Evolutionary conservation across 164 flowering plant genomes (phyloP).

Genomic region (Pachysandra terminalis): DNA sequence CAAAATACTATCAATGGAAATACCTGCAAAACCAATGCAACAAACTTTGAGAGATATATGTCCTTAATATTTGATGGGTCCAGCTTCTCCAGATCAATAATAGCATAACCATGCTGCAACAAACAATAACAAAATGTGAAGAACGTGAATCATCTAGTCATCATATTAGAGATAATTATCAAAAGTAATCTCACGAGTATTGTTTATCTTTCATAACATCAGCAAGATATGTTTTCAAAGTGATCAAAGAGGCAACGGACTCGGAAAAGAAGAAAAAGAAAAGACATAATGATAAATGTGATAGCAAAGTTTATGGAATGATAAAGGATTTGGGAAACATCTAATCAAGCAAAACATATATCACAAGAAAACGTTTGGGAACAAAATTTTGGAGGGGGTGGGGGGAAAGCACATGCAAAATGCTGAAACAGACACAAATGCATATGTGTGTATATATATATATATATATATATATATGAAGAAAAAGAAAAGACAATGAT

Average conservation of each 20-base stretch:
- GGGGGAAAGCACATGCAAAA: too few species aligned
- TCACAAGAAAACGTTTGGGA: background rate
- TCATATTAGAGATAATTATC: background rate
- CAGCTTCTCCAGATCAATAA: constrained; percentile 59
- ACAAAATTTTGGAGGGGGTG: too few species aligned
- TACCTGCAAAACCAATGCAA: constrained; percentile 75
- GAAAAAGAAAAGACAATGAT: background rate
- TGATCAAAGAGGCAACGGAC: background rate
- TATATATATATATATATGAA: too few species aligned
- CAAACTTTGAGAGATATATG: constrained; percentile 61
- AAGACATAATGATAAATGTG: background rate
- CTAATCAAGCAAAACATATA: background rate
- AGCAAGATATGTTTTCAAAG: background rate
- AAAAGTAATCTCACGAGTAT: background rate
- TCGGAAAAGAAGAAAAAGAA: background rate
- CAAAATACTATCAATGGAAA: background rate
- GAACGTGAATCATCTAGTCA: constrained; percentile 1
- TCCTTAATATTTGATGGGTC: constrained; percentile 52
- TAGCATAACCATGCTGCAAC: constrained; percentile 81
- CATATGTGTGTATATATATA: too few species aligned
- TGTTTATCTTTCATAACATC: background rate
- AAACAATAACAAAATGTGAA: constrained; percentile 2
- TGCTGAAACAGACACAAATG: too few species aligned
- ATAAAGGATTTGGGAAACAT: background rate
- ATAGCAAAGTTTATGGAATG: background rate